Percentiles rank a stretch among this genome's conserved stretches.
Conservation (phyloP, 495 filamentous ascomycete species). For the Recurvomyces mirabilis region DNA sequence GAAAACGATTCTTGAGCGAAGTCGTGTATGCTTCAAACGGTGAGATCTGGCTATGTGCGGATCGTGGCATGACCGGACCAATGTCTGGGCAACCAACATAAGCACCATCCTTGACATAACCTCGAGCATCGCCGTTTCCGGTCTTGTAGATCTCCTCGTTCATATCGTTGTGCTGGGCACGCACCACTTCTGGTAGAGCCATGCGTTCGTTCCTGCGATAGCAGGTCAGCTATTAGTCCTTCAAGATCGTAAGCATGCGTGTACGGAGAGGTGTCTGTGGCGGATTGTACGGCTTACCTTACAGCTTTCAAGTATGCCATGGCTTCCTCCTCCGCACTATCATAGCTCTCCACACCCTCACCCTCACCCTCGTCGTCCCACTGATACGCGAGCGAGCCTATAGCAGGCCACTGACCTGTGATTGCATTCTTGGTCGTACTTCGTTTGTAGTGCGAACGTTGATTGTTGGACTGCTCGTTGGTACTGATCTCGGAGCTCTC, state of each 20-base stretch:
- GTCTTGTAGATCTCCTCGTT: conserved; percentile 22
- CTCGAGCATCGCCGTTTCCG: conserved; percentile 38
- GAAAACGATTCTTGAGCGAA: conserved; percentile 14
- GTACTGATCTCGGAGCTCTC: background rate
- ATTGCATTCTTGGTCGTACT: conserved; percentile 2
- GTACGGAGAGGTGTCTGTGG: background rate
- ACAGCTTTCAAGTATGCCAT: conserved; percentile 26
- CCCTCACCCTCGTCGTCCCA: conserved; percentile 16
- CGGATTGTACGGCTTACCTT: conserved; percentile 15
- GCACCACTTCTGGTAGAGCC: conserved; percentile 10
- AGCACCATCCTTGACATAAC: conserved; percentile 60
- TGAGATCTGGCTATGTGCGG: background rate
- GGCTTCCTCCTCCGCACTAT: conserved; percentile 18
- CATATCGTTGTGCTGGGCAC: background rate
- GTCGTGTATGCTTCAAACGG: conserved; percentile 14
- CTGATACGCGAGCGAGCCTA: conserved; percentile 8
- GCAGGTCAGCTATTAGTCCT: conserved; percentile 4
- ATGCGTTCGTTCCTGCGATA: conserved; percentile 10
- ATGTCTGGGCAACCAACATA: conserved; percentile 45
- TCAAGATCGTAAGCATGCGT: background rate
- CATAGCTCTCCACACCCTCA: conserved; percentile 24
- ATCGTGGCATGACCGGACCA: conserved; percentile 10
- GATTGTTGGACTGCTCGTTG: background rate
- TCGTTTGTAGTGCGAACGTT: background rate
- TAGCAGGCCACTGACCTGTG: conserved; percentile 14